Evolutionary conservation across 495 filamentous ascomycete genomes (phyloP).

Genomic region (Corynascus novoguineensis): DNA sequence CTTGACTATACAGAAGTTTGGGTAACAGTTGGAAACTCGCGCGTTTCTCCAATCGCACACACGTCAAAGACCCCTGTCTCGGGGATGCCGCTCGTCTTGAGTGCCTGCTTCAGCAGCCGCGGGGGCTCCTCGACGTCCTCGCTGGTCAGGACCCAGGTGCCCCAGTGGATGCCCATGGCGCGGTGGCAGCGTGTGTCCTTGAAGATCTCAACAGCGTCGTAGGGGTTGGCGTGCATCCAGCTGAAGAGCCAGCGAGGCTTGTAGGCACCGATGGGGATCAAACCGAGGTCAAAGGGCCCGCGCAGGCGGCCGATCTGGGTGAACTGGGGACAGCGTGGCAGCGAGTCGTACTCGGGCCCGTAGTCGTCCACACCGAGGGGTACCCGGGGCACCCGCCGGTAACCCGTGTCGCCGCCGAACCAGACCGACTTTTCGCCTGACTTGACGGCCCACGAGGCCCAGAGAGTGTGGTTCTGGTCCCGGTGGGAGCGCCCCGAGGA

Average conservation of each 20-base stretch:
- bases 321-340: slow-evolving; percentile 82
- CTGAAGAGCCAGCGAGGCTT: slow-evolving; percentile 69
- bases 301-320: slow-evolving; percentile 73
- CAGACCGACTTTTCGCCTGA: slow-evolving; percentile 70
- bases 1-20: no score
- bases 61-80: slow-evolving; percentile 84
- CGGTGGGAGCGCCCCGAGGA: slow-evolving; percentile 60
- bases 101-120: slow-evolving; percentile 64
- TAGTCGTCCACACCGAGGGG: slow-evolving; percentile 60
- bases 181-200: slow-evolving; percentile 73
- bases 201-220: slow-evolving; percentile 87
- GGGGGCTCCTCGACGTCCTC: slow-evolving; percentile 87
- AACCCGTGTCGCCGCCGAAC: slow-evolving; percentile 77
- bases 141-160: slow-evolving; percentile 80
- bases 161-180: slow-evolving; percentile 93
- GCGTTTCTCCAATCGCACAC: slow-evolving; percentile 79
- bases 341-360: slow-evolving; percentile 55
- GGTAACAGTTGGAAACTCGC: slow-evolving; percentile 58
- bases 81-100: slow-evolving; percentile 60
- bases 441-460: slow-evolving; percentile 78
- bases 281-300: slow-evolving; percentile 85
- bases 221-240: slow-evolving; percentile 81
- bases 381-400: slow-evolving; percentile 72
- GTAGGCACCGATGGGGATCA: slow-evolving; percentile 96
- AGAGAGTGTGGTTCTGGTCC: slow-evolving; percentile 72